Evolutionary conservation across 352 stramenopile species (phyloP).

Genomic region (Thalassiosira ordinaria): DNA sequence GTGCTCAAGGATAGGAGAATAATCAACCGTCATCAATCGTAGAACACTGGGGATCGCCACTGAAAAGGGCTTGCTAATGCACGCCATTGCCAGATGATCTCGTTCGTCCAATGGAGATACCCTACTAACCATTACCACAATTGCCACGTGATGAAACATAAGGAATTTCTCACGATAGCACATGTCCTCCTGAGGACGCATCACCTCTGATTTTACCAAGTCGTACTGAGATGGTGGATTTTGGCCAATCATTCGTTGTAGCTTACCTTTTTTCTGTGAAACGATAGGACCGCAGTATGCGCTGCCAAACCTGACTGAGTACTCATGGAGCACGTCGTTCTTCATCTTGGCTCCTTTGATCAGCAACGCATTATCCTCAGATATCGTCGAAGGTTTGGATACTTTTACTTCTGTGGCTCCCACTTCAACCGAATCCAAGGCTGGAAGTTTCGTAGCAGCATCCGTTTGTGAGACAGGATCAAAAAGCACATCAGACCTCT

Average conservation of each 20-base stretch:
- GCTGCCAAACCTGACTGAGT: neutral
- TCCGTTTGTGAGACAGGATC: no score
- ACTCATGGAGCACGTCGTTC: neutral
- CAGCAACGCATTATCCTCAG: neutral
- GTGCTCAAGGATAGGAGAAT: neutral
- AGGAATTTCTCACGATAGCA: neutral
- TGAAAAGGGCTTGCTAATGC: neutral
- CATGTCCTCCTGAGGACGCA: neutral
- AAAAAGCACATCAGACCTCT: no score
- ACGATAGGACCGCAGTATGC: neutral
- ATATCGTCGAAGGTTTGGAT: neutral
- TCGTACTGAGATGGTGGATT: neutral
- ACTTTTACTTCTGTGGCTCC: no score
- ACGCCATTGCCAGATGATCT: neutral
- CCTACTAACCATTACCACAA: neutral
- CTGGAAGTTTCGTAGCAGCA: no score
- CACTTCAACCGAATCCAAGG: no score
- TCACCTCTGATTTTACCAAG: neutral
- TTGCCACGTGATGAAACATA: neutral
- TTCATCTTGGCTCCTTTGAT: neutral
- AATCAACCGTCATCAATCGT: neutral
- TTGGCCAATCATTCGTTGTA: neutral
- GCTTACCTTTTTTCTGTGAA: neutral
- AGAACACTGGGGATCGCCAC: neutral
- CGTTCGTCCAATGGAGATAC: neutral